A percentile compares a stretch with the other conserved stretches of the same genome.
Conservation (phyloP, 2,329 filamentous ascomycete genomes). For the Fusarium sp. region DNA sequence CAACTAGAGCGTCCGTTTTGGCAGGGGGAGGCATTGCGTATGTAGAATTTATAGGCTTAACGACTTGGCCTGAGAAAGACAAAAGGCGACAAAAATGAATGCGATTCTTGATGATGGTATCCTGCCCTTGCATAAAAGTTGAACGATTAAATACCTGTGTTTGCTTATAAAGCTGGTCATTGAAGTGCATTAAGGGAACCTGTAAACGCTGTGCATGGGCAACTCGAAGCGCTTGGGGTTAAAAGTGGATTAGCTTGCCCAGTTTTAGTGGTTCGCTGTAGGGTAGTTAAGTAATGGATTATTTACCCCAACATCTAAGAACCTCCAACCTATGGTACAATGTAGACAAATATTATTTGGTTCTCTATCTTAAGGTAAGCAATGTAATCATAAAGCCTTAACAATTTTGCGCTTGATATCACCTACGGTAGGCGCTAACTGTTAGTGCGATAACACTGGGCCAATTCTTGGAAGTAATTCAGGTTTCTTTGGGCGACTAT, state of each 20-base stretch:
- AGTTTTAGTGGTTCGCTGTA: neutral
- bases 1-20: neutral
- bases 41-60: neutral
- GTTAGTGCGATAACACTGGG: neutral
- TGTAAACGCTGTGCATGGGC: neutral
- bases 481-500: neutral
- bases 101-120: neutral
- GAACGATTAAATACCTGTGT: neutral
- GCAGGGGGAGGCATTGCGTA: neutral
- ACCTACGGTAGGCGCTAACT: neutral
- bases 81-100: neutral
- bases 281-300: too few species aligned
- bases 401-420: fast-evolving
- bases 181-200: neutral
- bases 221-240: neutral
- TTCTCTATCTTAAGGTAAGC: neutral
- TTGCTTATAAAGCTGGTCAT: neutral
- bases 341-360: too few species aligned
- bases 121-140: neutral
- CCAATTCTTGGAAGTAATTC: neutral
- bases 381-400: neutral
- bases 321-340: too few species aligned
- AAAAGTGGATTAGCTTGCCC: neutral
- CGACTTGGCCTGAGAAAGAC: neutral
- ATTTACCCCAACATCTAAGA: neutral